Evolutionary conservation across 2,329 filamentous ascomycete species (phyloP), one percentile per base, ranked within the genome.

Genomic region (Diaporthe sp.): DNA sequence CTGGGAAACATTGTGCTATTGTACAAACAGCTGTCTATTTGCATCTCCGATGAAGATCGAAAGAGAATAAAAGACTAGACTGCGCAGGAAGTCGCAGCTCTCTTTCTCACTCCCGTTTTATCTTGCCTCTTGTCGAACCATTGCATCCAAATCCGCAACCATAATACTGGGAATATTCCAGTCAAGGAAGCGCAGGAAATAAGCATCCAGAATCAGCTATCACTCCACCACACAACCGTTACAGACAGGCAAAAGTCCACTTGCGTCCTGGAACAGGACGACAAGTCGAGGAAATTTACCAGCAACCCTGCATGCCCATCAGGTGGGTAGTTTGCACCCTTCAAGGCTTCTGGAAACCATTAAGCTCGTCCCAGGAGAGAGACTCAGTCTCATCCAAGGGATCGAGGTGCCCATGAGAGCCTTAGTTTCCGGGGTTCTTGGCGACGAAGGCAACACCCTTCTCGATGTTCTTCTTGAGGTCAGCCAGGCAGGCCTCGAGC

Each of bases 391-490:
- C 34, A 15, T 42, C 34, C 65, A 7, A 22, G 9, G 34, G 34
- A 2, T 28, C n/a, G 65, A 69, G 46, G n/a, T 13, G 34, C 22
- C 65, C 22, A 28, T 42, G 15, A 31, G 34, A 31, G n/a, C 5
- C 34, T 61, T 91, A 92, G 83, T 91, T 90, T 81, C 86, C 86
- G 80, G 91, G 90, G 89, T 91, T 92, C 77, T 85, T 78, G 79
- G 88, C 87, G 78, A 90, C 90, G 78, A 93, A 93, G 76, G 85
- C 80, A 77, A 92, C 88, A 85, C 95, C 95, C 94, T 98, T 98
- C 87, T 92, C 89, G 85, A 98, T 98, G 93, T 98, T 98, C 92
- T 94, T 94, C 91, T 94, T 94, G 85, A 97, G 91, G 87, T 96
- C 97, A 82, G 85, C 88, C 80, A 98, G 89, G 91, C 92, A 94